Conservation (phyloP, 345 rosid genomes). For the Euclidium syriacum region DNA sequence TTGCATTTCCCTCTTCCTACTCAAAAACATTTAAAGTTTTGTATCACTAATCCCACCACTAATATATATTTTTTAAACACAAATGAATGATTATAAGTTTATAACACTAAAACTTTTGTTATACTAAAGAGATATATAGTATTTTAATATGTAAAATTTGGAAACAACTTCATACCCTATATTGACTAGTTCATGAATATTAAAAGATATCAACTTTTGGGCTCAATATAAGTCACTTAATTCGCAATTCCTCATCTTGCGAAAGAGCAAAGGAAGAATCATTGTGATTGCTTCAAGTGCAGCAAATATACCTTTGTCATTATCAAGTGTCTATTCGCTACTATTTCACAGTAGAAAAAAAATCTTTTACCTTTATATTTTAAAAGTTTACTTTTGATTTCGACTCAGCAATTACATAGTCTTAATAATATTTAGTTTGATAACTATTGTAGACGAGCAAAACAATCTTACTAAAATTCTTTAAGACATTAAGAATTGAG, state of each 20-base stretch:
- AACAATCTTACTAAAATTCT: constrained; percentile 42
- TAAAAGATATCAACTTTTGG: constrained; percentile 49
- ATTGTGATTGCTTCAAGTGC: constrained; percentile 26
- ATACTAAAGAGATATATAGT: too few species aligned
- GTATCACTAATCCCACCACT: too few species aligned
- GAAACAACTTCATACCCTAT: too few species aligned
- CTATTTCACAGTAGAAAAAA: neutral
- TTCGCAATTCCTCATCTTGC: constrained; percentile 47
- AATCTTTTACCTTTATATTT: neutral
- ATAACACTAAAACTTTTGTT: too few species aligned
- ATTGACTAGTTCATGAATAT: neutral
- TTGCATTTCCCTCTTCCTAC: too few species aligned
- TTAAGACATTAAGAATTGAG: constrained; percentile 45
- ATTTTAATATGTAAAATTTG: too few species aligned
- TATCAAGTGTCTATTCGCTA: constrained; percentile 34
- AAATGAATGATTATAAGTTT: too few species aligned
- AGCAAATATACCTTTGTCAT: constrained; percentile 28
- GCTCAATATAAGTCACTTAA: constrained; percentile 34
- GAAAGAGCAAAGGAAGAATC: constrained; percentile 45
- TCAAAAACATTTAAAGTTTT: too few species aligned
- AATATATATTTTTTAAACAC: too few species aligned
- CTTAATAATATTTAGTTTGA: too few species aligned
- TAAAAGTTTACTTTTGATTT: too few species aligned
- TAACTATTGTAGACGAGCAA: constrained; percentile 67
- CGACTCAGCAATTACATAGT: too few species aligned